A percentile compares a stretch with the other conserved stretches of the same genome.
Conservation (phyloP, 106 monocot species). For the Dendrobium catenatum region DNA sequence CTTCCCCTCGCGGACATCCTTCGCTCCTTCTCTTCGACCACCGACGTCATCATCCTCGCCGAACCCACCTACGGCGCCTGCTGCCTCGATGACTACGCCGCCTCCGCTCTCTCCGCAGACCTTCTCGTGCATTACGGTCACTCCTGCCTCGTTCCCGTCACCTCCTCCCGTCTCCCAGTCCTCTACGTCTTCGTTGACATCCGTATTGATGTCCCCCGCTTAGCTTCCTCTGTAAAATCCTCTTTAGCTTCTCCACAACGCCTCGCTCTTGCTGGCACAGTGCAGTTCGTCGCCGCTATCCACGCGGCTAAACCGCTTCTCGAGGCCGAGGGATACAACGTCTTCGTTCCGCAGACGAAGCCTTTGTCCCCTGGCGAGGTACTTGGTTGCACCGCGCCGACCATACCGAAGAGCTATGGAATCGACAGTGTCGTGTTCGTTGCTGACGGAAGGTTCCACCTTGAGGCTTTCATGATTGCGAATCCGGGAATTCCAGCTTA, state of each 20-base stretch:
- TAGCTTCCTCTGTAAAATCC: slow-evolving; percentile 34
- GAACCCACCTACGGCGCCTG: slow-evolving; percentile 97
- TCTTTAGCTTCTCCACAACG: slow-evolving; percentile 21
- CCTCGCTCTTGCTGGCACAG: slow-evolving; percentile 75
- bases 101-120: slow-evolving; percentile 58
- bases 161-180: slow-evolving; percentile 47
- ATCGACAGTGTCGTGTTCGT: slow-evolving; percentile 67
- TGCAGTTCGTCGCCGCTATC: slow-evolving; percentile 81
- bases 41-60: slow-evolving; percentile 67
- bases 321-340: slow-evolving; percentile 28
- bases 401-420: slow-evolving; percentile 28
- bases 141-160: slow-evolving; percentile 90
- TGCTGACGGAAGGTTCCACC: slow-evolving; percentile 90
- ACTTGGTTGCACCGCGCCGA: slow-evolving; percentile 86
- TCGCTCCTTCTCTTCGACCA: slow-evolving; percentile 35
- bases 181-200: slow-evolving; percentile 95
- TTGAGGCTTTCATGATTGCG: slow-evolving; percentile 99
- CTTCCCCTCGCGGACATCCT: slow-evolving; percentile 82
- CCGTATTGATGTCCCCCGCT: slow-evolving; percentile 38
- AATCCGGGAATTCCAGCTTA: slow-evolving; percentile 70
- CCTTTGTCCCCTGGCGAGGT: slow-evolving; percentile 91
- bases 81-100: slow-evolving; percentile 80
- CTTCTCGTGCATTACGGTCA: slow-evolving; percentile 94
- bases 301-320: slow-evolving; percentile 44
- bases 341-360: slow-evolving; percentile 75